These are phyloP conservation scores for Candida oleophila DNA, from an alignment of 805 yeast species.

Conservation along the genomic window DNA sequence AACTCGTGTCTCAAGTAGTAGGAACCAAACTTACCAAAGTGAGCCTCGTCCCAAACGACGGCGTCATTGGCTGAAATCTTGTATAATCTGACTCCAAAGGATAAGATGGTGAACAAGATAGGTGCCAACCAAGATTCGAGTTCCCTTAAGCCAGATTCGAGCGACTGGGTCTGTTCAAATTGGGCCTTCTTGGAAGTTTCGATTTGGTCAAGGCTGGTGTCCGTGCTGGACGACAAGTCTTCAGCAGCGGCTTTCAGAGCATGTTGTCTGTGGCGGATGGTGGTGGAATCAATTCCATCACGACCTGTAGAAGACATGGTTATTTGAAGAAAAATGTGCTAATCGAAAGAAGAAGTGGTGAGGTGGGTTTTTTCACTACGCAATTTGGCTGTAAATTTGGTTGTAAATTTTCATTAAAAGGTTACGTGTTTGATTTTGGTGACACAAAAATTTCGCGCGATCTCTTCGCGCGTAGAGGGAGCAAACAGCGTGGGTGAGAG, in stretches of 20 bases:
- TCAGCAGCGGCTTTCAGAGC: constrained; percentile 1
- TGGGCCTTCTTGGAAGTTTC: constrained; percentile 20
- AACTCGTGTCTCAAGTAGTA: constrained; percentile 76
- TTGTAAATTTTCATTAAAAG: not conserved
- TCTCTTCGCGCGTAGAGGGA: not conserved
- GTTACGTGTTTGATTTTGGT: constrained; percentile 5
- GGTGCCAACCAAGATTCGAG: constrained; percentile 50
- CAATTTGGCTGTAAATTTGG: not conserved
- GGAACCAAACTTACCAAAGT: constrained; percentile 84
- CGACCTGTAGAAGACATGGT: constrained; percentile 5
- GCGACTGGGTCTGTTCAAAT: constrained; percentile 26
- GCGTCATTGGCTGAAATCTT: constrained; percentile 53
- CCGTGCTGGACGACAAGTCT: constrained; percentile 5
- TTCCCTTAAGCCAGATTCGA: constrained; percentile 24
- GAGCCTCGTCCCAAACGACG: constrained; percentile 91
- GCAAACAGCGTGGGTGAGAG: too few species aligned
- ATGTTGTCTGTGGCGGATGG: constrained; percentile 6
- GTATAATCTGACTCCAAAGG: constrained; percentile 66
- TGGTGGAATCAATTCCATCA: not conserved
- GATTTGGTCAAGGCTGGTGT: constrained; percentile 13
- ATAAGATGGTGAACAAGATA: constrained; percentile 61
- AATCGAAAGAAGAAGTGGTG: not conserved
- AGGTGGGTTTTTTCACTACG: too few species aligned
- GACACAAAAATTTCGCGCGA: constrained; percentile 2
- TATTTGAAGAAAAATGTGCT: not conserved